Evolutionary conservation across 1,139 yeast species (phyloP), one percentile per base, ranked within the genome.

Genomic region (Schizosaccharomyces versatilis): DNA sequence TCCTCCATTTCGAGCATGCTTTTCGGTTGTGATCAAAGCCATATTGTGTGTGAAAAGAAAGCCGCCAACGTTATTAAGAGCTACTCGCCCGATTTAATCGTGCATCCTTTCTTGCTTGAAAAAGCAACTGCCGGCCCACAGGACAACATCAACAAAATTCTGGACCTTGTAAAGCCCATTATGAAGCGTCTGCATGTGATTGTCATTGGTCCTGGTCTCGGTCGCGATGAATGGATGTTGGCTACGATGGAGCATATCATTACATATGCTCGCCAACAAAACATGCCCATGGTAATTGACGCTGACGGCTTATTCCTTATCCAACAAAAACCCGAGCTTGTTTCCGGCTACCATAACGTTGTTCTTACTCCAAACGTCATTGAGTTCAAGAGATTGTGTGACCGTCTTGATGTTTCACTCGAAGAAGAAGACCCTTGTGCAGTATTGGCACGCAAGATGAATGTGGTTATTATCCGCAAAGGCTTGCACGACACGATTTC

Each of bases 81-180:
- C 51, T 90, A 90, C 67, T 78, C 94, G 7, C 97, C 98, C 0
- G 90, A 90, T 65, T 69, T 90, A 55, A 90, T 90, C 96, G 94
- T 90, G 1, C 97, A 90, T 68, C 98, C 98, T 0, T 85, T 84
- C 65, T 67, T 90, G 61, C 68, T 67, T 32, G 73, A 70, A 52
- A 19, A 66, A 17, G 53, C 24, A 7, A 52, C 51, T 17, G 49
- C 54, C 2, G 39, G 41, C 38, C 47, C 51, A 19, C 47, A 49
- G 7, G 55, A 52, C 41, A n/a, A 9, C 14, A 38, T 48, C 38
- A 57, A 60, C n/a, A 65, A 69, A 41, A 71, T 82, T 5, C 61
- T 84, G 62, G 79, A 80, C 38, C 77, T 78, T 62, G 75, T 84
- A 8, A 61, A 67, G 17, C 59, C 69, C 0, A 65, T 88, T 40